These are phyloP conservation scores for Diplodia scrobiculata DNA, from an alignment of 2,329 filamentous ascomycete genomes.

Conservation along the genomic window DNA sequence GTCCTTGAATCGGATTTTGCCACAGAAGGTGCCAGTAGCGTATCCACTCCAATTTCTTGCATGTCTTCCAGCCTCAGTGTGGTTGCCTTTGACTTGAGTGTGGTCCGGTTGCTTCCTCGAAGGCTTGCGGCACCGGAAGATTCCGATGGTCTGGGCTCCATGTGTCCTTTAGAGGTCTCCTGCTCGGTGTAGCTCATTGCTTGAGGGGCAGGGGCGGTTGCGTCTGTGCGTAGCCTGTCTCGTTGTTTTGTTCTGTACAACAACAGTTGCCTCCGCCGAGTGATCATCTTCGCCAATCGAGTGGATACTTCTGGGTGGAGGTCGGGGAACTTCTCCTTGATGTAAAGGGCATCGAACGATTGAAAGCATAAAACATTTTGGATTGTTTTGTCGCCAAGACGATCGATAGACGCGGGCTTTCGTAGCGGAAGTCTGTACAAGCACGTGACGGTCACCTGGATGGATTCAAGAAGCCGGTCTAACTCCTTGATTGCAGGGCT, in stretches of 20 bases:
- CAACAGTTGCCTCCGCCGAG: constrained; percentile 30
- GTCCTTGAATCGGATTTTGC: background rate
- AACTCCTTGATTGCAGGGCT: background rate
- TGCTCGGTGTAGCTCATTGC: background rate
- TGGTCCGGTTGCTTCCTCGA: background rate
- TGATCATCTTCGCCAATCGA: constrained; percentile 30
- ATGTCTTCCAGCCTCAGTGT: background rate
- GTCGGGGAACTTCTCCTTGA: constrained; percentile 30
- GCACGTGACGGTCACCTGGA: background rate
- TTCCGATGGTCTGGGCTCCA: background rate
- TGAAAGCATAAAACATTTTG: constrained; percentile 22
- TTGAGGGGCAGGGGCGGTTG: too few species aligned
- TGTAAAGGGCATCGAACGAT: constrained; percentile 30
- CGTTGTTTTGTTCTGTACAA: constrained; percentile 29
- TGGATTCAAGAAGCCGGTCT: constrained; percentile 3
- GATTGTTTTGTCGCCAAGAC: constrained; percentile 15
- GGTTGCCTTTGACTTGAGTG: background rate
- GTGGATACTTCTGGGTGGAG: constrained; percentile 5
- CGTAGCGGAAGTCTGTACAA: constrained; percentile 9
- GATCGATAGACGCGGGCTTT: constrained; percentile 18
- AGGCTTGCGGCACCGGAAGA: background rate
- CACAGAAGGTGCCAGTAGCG: background rate
- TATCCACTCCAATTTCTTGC: background rate
- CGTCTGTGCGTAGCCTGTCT: constrained; percentile 18
- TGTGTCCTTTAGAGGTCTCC: background rate